phyloP scores from a whole-genome alignment of 2,329 filamentous ascomycete genomes.

The Talaromyces verruculosus region DNA sequence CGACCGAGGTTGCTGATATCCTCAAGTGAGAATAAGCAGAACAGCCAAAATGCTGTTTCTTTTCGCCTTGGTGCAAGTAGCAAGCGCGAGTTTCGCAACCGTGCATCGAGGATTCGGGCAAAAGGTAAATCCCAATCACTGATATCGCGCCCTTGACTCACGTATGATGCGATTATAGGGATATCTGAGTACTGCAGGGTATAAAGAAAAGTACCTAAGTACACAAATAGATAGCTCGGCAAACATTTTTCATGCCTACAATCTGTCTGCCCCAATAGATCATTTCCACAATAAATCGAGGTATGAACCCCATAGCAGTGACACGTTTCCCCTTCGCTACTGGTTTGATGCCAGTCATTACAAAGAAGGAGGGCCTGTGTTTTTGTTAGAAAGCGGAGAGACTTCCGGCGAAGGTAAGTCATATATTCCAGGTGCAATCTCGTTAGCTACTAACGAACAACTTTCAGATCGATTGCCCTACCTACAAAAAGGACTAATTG shows the following conservation, averaged over 20 bases:
- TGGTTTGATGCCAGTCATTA: conserved; percentile 81
- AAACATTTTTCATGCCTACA: conserved; percentile 49
- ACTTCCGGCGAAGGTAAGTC: conserved; percentile 48
- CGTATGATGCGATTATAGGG: background rate
- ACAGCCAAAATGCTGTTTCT: conserved; percentile 12
- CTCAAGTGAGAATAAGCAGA: no score
- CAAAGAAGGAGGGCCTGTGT: conserved; percentile 73
- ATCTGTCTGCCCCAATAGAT: conserved; percentile 64
- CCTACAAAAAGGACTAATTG: conserved; percentile 74
- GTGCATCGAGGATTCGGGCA: conserved; percentile 1
- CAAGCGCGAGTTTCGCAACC: conserved; percentile 10
- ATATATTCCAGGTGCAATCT: conserved; percentile 10
- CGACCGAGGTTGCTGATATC: background rate
- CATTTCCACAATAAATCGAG: conserved; percentile 78
- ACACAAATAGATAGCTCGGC: background rate
- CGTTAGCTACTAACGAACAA: background rate
- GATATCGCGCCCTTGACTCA: background rate
- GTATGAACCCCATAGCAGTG: conserved; percentile 74
- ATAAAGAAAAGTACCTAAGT: background rate
- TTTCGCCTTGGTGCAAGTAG: conserved; percentile 13
- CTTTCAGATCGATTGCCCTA: conserved; percentile 61
- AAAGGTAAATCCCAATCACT: conserved; percentile 1
- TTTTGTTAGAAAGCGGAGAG: conserved; percentile 74
- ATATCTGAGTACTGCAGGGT: background rate
- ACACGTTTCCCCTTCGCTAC: conserved; percentile 69